Percentiles rank a stretch among this genome's conserved stretches.
These are phyloP conservation scores for Komagataella mondaviorum DNA, from an alignment of 805 yeast genomes.

Conservation along the genomic window DNA sequence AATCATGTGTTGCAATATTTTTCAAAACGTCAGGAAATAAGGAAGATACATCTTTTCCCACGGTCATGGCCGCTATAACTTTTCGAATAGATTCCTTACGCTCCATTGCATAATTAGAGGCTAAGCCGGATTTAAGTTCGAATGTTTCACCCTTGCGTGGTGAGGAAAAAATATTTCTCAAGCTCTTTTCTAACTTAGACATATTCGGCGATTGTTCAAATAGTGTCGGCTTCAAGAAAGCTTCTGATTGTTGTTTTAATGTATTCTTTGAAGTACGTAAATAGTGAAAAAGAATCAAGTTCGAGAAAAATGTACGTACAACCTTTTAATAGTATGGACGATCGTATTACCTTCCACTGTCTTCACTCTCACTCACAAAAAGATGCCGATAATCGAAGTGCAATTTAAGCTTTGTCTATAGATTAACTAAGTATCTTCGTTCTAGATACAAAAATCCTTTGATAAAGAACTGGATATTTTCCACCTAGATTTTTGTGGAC, in stretches of 20 bases:
- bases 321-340: neutral
- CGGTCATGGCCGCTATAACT: slow-evolving; percentile 96
- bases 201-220: neutral
- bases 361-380: neutral
- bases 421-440: no score
- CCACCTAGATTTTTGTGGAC: no score
- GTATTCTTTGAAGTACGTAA: neutral
- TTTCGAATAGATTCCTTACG: slow-evolving; percentile 94
- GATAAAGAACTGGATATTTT: no score
- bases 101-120: slow-evolving; percentile 88
- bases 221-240: slow-evolving; percentile 7
- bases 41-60: slow-evolving; percentile 91
- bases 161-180: slow-evolving; percentile 26
- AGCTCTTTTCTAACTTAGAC: slow-evolving; percentile 23
- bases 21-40: slow-evolving; percentile 92
- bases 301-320: neutral
- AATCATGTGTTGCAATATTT: slow-evolving; percentile 91
- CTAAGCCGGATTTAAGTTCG: slow-evolving; percentile 81
- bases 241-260: neutral
- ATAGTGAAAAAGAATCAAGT: neutral
- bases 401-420: no score
- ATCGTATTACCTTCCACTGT: neutral
- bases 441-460: no score
- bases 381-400: no score
- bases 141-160: slow-evolving; percentile 64